Conservation (phyloP, 768 basidiomycete species). For the Boletus rubropictus region DNA sequence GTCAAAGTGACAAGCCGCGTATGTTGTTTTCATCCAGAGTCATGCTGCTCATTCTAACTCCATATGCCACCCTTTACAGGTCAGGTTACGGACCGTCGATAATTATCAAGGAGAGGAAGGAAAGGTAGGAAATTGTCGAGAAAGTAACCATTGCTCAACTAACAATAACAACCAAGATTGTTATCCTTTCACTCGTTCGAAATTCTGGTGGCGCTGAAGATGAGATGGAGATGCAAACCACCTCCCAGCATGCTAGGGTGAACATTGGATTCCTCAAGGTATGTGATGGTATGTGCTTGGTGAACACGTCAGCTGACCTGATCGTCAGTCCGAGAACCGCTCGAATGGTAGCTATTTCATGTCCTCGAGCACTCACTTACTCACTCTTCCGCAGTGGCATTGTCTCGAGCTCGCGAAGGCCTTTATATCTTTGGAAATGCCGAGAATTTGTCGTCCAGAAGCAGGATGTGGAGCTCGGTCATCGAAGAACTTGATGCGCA, state of each 20-base stretch:
- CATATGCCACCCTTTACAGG: constrained; percentile 32
- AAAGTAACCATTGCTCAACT: not conserved
- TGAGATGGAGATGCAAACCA: constrained; percentile 18
- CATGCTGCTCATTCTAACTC: not conserved
- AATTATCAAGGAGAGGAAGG: constrained; percentile 77
- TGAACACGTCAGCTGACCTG: not conserved
- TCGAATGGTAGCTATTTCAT: constrained; percentile 41
- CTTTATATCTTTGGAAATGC: constrained; percentile 71
- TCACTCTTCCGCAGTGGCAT: constrained; percentile 42
- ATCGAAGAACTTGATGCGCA: constrained; percentile 50
- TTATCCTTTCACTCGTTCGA: constrained; percentile 70
- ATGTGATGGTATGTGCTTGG: not conserved
- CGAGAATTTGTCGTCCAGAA: constrained; percentile 42
- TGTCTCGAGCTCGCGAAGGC: constrained; percentile 71
- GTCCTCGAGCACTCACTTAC: not conserved
- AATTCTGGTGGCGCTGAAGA: constrained; percentile 52
- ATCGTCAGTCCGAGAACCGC: constrained; percentile 45
- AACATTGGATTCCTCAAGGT: constrained; percentile 74
- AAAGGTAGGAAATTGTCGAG: constrained; percentile 31
- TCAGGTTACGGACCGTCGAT: constrained; percentile 68
- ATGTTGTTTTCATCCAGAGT: constrained; percentile 9
- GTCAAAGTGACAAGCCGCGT: constrained; percentile 52
- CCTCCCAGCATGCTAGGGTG: constrained; percentile 21
- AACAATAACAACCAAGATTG: constrained; percentile 40
- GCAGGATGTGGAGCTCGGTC: constrained; percentile 53